Evolutionary conservation across 148 eudicot genomes (phyloP).

Genomic region (Arctostaphylos glauca): DNA sequence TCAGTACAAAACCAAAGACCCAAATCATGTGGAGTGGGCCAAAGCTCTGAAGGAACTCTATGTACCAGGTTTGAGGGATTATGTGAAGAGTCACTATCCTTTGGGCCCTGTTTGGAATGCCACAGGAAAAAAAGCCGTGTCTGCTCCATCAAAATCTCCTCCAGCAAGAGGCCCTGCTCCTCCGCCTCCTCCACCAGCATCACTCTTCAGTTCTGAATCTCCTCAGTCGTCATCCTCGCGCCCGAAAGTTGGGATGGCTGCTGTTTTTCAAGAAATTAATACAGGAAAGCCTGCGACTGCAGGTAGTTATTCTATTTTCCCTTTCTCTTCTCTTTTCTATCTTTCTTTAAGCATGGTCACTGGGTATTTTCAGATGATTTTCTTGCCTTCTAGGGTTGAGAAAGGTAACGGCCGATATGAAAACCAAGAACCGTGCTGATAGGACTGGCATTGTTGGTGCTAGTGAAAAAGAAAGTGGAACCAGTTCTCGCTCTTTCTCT

Average conservation of each 20-base stretch:
- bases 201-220: slow-evolving; percentile 65
- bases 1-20: slow-evolving; percentile 81
- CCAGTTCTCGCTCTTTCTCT: slow-evolving; percentile 45
- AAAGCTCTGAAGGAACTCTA: slow-evolving; percentile 91
- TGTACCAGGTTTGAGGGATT: slow-evolving; percentile 86
- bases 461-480: slow-evolving; percentile 54
- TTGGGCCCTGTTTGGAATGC: slow-evolving; percentile 95
- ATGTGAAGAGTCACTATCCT: slow-evolving; percentile 79
- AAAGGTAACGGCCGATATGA: slow-evolving; percentile 93
- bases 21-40: slow-evolving; percentile 93
- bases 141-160: slow-evolving; percentile 64
- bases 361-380: slow-evolving; percentile 16
- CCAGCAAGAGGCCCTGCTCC: slow-evolving; percentile 58
- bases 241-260: slow-evolving; percentile 86
- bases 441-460: slow-evolving; percentile 71
- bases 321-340: neutral
- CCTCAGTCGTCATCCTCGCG: slow-evolving; percentile 66
- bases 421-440: slow-evolving; percentile 81
- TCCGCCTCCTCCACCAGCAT: slow-evolving; percentile 87
- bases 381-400: slow-evolving; percentile 54
- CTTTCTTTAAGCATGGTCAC: neutral
- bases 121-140: slow-evolving; percentile 49
- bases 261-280: slow-evolving; percentile 80
- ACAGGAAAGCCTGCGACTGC: slow-evolving; percentile 67
- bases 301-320: slow-evolving; percentile 38